Evolutionary conservation across 129 eudicot genomes (phyloP).

Genomic region (Artemisia argyi): DNA sequence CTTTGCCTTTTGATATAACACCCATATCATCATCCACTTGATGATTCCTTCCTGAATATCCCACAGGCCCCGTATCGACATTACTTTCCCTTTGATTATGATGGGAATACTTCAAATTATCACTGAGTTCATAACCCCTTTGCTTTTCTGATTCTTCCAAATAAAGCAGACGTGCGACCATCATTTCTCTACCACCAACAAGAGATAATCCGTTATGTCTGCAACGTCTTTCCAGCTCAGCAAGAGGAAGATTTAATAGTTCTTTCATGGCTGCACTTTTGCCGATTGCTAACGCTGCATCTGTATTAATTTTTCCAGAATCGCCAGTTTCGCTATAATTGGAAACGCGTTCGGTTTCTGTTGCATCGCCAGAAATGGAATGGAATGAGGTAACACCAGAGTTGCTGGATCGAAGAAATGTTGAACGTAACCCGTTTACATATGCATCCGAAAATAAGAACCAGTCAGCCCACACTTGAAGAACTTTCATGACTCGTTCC

Average conservation of each 20-base stretch:
- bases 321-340: constrained; percentile 45
- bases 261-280: constrained; percentile 91
- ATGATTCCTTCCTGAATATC: constrained; percentile 50
- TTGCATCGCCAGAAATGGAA: constrained; percentile 74
- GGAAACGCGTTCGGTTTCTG: constrained; percentile 54
- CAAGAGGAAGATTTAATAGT: constrained; percentile 73
- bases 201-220: constrained; percentile 92
- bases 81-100: constrained; percentile 47
- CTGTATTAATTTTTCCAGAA: constrained; percentile 50
- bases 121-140: constrained; percentile 69
- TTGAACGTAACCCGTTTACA: constrained; percentile 92
- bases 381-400: constrained; percentile 78
- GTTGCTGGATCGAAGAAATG: constrained; percentile 79
- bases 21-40: constrained; percentile 48
- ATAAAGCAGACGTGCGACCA: constrained; percentile 92
- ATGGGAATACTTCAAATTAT: constrained; percentile 67
- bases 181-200: constrained; percentile 87
- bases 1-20: constrained; percentile 38
- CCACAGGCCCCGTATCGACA: constrained; percentile 42
- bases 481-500: constrained; percentile 96
- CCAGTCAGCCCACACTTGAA: constrained; percentile 99
- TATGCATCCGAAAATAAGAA: constrained; percentile 96
- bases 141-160: constrained; percentile 94
- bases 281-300: constrained; percentile 88
- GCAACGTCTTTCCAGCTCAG: constrained; percentile 95